These are phyloP conservation scores for Alternaria gansuensis DNA, from an alignment of 2,329 filamentous ascomycete species.

Conservation along the genomic window DNA sequence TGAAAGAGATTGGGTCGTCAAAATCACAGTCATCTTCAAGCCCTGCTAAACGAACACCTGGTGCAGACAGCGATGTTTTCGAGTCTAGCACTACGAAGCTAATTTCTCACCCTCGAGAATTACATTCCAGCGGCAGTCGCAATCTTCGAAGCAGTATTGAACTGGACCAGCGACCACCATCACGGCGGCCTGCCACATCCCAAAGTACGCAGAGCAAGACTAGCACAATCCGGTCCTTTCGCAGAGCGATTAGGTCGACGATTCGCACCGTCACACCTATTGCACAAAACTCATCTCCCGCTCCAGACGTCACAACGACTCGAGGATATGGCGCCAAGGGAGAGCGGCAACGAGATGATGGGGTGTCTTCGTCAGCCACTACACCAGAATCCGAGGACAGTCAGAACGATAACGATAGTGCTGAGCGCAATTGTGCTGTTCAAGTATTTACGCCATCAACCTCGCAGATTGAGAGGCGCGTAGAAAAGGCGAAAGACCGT, in stretches of 20 bases:
- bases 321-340: constrained; percentile 18
- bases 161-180: constrained; percentile 23
- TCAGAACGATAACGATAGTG: not conserved
- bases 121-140: constrained; percentile 28
- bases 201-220: constrained; percentile 34
- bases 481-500: constrained; percentile 52
- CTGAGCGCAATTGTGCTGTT: not conserved
- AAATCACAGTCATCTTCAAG: constrained; percentile 17
- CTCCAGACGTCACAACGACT: constrained; percentile 11
- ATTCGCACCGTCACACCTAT: constrained; percentile 52
- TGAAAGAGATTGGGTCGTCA: constrained; percentile 45
- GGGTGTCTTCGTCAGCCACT: constrained; percentile 17
- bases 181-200: constrained; percentile 22
- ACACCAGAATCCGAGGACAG: constrained; percentile 11
- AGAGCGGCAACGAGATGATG: constrained; percentile 19
- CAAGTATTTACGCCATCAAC: constrained; percentile 44
- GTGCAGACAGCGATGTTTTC: constrained; percentile 41
- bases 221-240: constrained; percentile 41
- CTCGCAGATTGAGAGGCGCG: constrained; percentile 52
- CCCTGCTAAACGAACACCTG: constrained; percentile 21
- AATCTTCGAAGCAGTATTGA: constrained; percentile 16
- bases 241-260: constrained; percentile 45
- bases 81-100: constrained; percentile 35
- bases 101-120: constrained; percentile 17
- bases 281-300: constrained; percentile 24